Evolutionary conservation across 2,329 filamentous ascomycete genomes (phyloP), one percentile per base, ranked within the genome.

Genomic region (Beauveria sp.): DNA sequence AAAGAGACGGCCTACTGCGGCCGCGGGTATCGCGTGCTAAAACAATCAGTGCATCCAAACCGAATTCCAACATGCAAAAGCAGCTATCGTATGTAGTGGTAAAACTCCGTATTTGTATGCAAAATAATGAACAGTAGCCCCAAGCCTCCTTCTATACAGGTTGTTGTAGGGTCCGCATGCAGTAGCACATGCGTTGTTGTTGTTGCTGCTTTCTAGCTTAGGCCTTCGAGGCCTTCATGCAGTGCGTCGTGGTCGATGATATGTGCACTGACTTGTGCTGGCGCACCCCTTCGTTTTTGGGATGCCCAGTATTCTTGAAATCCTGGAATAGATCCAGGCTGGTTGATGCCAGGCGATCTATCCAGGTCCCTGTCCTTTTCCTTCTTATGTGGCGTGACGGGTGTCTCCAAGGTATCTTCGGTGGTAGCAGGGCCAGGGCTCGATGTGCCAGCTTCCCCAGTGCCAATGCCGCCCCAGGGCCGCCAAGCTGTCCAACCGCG

Each of bases 271-370:
- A 89, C 81, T 63, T 81, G 81, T 42, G 80, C 78, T 2, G 84
- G 81, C 1, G 83, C 76, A 42, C 72, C 78, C 72, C 74, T 82
- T 69, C 72, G 83, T 72, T 74, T 82, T 69, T 74, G 77, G 1
- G 77, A 73, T 2, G 77, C 75, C 72, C 79, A 78, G 66, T 81
- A 84, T 60, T 83, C 78, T 28, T 84, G 79, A 65, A 93, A 88
- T 0, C 90, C 90, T 0, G 88, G 84, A 49, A 95, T 87, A 0
- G 85, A 80, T 0, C 90, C 90, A 1, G 84, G 81, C 70, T 93
- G 90, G 68, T 95, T 95, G 70, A 95, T 91, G 0, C 90, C 90
- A 1, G 89, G 83, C 5, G 82, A 74, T 49, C 90, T 79, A 49
- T 77, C 77, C 40, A 75, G 58, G 12, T 75, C 73, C 60, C 71